Conservation (phyloP, 2,329 filamentous ascomycete species). For the Bimuria novae-zelandiae region DNA sequence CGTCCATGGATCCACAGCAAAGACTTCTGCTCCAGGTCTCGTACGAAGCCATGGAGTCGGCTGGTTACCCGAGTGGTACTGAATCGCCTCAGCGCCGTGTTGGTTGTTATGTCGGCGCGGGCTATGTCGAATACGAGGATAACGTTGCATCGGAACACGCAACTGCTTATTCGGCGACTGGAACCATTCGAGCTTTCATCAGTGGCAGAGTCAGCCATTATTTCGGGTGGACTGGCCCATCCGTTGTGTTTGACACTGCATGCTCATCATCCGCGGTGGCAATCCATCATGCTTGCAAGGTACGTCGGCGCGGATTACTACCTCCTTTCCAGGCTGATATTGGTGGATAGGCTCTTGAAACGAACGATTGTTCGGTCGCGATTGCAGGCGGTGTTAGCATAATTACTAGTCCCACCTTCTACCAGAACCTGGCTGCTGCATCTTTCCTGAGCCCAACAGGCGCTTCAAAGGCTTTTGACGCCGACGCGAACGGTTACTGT, state of each 20-base stretch:
- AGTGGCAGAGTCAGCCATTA: slow-evolving; percentile 29
- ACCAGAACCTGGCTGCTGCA: slow-evolving; percentile 42
- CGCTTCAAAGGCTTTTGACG: slow-evolving; percentile 20
- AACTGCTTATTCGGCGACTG: slow-evolving; percentile 24
- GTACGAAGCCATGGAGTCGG: slow-evolving; percentile 52
- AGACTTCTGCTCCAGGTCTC: slow-evolving; percentile 8
- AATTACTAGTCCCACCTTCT: slow-evolving; percentile 36
- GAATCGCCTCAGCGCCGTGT: slow-evolving; percentile 18
- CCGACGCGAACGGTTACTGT: slow-evolving; percentile 58
- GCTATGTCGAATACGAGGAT: slow-evolving; percentile 37
- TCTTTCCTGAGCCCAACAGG: slow-evolving; percentile 52
- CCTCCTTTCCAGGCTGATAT: neutral
- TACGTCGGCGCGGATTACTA: neutral
- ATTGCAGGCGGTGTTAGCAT: slow-evolving; percentile 47
- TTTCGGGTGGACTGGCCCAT: slow-evolving; percentile 33
- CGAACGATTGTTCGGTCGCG: slow-evolving; percentile 34
- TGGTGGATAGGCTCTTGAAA: slow-evolving; percentile 19
- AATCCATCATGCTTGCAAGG: slow-evolving; percentile 33
- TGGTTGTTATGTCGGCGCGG: slow-evolving; percentile 41
- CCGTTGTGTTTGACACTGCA: slow-evolving; percentile 41
- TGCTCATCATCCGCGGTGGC: slow-evolving; percentile 41
- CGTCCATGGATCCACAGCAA: slow-evolving; percentile 16
- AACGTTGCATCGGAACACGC: slow-evolving; percentile 19
- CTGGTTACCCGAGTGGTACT: slow-evolving; percentile 21
- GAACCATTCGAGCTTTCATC: slow-evolving; percentile 29